Conservation (phyloP, 176 grass and related monocot genomes). For the Rhipidocladum racemiflorum region DNA sequence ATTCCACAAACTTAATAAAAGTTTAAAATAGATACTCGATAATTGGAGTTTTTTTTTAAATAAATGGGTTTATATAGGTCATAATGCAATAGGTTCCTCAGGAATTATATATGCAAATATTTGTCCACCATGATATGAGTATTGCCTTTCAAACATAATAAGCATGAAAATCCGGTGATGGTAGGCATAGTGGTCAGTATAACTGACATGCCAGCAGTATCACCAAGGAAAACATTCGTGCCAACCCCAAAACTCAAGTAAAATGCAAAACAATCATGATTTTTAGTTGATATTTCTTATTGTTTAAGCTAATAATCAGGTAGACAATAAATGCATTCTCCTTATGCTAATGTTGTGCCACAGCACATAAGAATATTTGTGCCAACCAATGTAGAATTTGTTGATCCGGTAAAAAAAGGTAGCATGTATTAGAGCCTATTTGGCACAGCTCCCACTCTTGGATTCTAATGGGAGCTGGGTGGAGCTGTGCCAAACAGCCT, state of each 20-base stretch:
- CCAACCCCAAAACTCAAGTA: background rate
- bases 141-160: background rate
- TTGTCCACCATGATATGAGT: background rate
- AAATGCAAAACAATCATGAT: background rate
- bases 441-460: too few relatives aligned
- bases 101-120: background rate
- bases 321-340: background rate
- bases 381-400: background rate
- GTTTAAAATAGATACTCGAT: background rate
- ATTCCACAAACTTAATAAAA: background rate
- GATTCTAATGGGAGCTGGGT: too few relatives aligned
- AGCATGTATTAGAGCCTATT: constrained; percentile 5
- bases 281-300: background rate
- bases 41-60: background rate
- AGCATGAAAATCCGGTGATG: background rate
- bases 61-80: background rate
- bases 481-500: too few relatives aligned
- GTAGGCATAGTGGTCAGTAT: background rate
- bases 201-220: background rate
- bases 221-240: background rate
- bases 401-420: background rate
- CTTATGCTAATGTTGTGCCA: background rate
- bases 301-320: background rate
- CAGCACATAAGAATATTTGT: background rate
- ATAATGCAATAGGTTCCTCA: background rate